Percentiles rank a stretch among this genome's conserved stretches.
phyloP scores from a whole-genome alignment of 164 flowering plant species.

The Echeveria elegans region DNA sequence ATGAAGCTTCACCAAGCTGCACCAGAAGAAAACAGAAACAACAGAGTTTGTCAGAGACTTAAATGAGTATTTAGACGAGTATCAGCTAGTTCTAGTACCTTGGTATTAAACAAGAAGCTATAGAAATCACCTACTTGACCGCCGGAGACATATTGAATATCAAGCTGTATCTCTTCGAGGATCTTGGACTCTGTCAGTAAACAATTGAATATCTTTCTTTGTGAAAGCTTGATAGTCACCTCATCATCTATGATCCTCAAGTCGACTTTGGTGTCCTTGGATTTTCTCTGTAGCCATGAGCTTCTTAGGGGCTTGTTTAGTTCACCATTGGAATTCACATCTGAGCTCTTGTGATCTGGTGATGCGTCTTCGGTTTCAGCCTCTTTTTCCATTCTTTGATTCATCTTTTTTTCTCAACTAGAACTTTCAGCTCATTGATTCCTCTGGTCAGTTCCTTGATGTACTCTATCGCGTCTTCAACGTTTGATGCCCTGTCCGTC shows the following conservation, averaged over 20 bases:
- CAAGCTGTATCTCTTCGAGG: slow-evolving; percentile 79
- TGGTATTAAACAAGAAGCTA: slow-evolving; percentile 81
- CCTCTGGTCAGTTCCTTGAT: slow-evolving; percentile 70
- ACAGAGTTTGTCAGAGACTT: neutral
- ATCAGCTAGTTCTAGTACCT: slow-evolving; percentile 31
- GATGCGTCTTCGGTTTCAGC: slow-evolving; percentile 28
- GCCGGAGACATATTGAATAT: slow-evolving; percentile 86
- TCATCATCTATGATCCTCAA: slow-evolving; percentile 83
- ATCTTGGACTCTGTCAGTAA: slow-evolving; percentile 62
- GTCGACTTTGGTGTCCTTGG: slow-evolving; percentile 84
- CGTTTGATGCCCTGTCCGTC: slow-evolving; percentile 82
- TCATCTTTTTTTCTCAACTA: slow-evolving; percentile 74
- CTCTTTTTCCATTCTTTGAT: slow-evolving; percentile 47
- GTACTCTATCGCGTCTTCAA: slow-evolving; percentile 77
- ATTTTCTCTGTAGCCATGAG: slow-evolving; percentile 86
- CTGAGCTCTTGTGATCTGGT: slow-evolving; percentile 23
- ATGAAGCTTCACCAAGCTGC: slow-evolving; percentile 1
- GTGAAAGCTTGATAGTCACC: slow-evolving; percentile 75
- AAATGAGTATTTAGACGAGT: neutral
- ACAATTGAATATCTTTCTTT: slow-evolving; percentile 67
- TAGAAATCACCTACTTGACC: slow-evolving; percentile 74
- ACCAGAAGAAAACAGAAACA: neutral
- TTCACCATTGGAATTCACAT: slow-evolving; percentile 26
- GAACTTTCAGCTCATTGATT: slow-evolving; percentile 58
- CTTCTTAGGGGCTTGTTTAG: slow-evolving; percentile 46